Percentiles rank a stretch among this genome's conserved stretches.
phyloP scores from a whole-genome alignment of 805 yeast genomes.

The Yamadazyma endophytica region DNA sequence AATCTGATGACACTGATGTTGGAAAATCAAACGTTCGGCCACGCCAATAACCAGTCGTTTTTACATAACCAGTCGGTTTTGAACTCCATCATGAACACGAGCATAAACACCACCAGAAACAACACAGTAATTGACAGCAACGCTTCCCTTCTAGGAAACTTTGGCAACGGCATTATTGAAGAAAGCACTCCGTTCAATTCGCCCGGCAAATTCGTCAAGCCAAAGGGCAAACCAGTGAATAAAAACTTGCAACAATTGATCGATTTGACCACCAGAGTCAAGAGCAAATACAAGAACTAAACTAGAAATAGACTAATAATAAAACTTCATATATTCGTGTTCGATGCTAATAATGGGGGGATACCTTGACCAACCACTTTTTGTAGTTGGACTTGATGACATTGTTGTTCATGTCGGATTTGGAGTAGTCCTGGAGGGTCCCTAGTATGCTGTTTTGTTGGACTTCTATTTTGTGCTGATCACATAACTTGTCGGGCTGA shows the following conservation, averaged over 20 bases:
- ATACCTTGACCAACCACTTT: constrained; percentile 20
- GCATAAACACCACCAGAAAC: neutral
- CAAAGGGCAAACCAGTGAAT: constrained; percentile 9
- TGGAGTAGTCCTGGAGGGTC: constrained; percentile 7
- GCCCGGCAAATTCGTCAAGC: constrained; percentile 15
- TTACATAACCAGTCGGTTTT: neutral
- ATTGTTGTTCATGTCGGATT: constrained; percentile 11
- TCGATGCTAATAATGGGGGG: constrained; percentile 6
- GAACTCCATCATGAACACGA: neutral
- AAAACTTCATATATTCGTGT: neutral
- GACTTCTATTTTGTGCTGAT: constrained; percentile 2
- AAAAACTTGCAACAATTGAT: constrained; percentile 9
- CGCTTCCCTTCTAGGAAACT: constrained; percentile 28
- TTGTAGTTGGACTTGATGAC: constrained; percentile 19
- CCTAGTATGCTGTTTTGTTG: constrained; percentile 6
- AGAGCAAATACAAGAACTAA: constrained; percentile 7
- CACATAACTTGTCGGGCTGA: constrained; percentile 7
- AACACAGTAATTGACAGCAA: constrained; percentile 6
- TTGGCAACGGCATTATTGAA: constrained; percentile 33
- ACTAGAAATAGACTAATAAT: neutral
- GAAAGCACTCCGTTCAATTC: constrained; percentile 35
- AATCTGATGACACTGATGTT: too few relatives aligned
- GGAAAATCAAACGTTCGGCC: constrained; percentile 1
- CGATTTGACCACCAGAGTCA: constrained; percentile 11
- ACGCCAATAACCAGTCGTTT: neutral